Evolutionary conservation across 2,329 filamentous ascomycete species (phyloP).

Genomic region (Penicillium oxalicum): DNA sequence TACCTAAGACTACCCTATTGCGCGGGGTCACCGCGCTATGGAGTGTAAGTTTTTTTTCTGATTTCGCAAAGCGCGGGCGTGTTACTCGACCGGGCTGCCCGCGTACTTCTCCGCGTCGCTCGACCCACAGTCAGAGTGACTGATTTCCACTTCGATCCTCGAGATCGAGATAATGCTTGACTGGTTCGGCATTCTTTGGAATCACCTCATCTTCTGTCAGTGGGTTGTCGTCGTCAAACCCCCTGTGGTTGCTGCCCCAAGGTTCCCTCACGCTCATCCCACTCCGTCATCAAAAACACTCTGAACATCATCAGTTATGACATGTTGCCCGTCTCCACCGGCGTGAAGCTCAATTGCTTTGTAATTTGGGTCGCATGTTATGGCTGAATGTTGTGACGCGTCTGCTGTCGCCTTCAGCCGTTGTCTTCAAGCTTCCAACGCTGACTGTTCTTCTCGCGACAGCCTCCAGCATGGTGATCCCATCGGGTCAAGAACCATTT

Average conservation of each 20-base stretch:
- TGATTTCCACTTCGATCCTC: constrained; percentile 18
- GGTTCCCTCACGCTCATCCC: constrained; percentile 31
- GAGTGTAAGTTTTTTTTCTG: constrained; percentile 50
- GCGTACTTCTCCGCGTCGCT: constrained; percentile 36
- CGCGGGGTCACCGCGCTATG: constrained; percentile 51
- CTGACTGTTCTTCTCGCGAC: constrained; percentile 32
- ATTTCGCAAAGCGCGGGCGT: constrained; percentile 23
- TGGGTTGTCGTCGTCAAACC: constrained; percentile 19
- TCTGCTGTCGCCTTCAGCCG: constrained; percentile 15
- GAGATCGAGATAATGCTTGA: constrained; percentile 14
- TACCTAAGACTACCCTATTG: constrained; percentile 28
- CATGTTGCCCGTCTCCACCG: constrained; percentile 22
- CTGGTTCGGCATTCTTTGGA: constrained; percentile 10
- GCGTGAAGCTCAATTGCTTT: constrained; percentile 21
- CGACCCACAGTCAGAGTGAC: constrained; percentile 34
- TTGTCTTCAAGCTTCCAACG: constrained; percentile 33
- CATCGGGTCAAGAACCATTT: constrained; percentile 34
- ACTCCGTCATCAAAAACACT: constrained; percentile 35
- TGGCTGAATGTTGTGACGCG: constrained; percentile 19
- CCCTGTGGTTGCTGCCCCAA: constrained; percentile 18
- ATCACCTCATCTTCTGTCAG: constrained; percentile 14
- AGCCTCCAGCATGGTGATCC: constrained; percentile 44
- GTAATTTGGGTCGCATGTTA: constrained; percentile 31
- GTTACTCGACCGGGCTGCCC: constrained; percentile 28
- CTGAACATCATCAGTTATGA: constrained; percentile 31